These are phyloP conservation scores for Cymbidium sinense DNA, from an alignment of 106 monocot genomes.

Conservation along the genomic window DNA sequence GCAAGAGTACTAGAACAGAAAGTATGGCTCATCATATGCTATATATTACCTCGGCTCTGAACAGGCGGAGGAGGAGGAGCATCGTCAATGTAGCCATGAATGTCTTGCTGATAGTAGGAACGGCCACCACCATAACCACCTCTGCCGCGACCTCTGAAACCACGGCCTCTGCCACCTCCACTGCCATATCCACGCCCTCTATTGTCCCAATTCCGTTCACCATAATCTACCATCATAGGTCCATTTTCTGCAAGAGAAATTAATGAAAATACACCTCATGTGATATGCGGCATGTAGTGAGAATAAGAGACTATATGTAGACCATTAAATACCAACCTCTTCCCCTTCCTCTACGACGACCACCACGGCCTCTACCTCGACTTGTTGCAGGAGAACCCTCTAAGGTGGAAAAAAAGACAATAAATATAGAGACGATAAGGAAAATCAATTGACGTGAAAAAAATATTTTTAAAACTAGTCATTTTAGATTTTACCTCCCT, in stretches of 20 bases:
- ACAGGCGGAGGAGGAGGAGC: conserved; percentile 9
- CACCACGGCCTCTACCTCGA: conserved; percentile 25
- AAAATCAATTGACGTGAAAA: background rate
- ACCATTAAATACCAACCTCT: conserved; percentile 7
- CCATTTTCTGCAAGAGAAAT: conserved; percentile 6
- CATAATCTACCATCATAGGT: conserved; percentile 1
- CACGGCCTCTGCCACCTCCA: conserved; percentile 14
- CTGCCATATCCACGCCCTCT: conserved; percentile 19
- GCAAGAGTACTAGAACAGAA: too few species aligned
- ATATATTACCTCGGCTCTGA: conserved; percentile 22
- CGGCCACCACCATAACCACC: conserved; percentile 28
- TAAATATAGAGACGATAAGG: background rate
- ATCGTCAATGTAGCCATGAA: conserved; percentile 20
- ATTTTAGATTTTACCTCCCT: conserved; percentile 16
- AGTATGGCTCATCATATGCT: background rate
- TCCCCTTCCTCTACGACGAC: conserved; percentile 18
- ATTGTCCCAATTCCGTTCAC: conserved; percentile 24
- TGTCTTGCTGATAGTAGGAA: conserved; percentile 17
- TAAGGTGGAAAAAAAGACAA: background rate
- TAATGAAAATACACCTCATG: background rate
- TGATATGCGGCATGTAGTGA: background rate
- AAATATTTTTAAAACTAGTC: background rate
- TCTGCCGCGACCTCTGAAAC: conserved; percentile 18
- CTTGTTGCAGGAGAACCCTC: conserved; percentile 16
- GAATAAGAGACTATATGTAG: background rate